phyloP scores from a whole-genome alignment of 305 asterid species.

The Rubia occidens region DNA sequence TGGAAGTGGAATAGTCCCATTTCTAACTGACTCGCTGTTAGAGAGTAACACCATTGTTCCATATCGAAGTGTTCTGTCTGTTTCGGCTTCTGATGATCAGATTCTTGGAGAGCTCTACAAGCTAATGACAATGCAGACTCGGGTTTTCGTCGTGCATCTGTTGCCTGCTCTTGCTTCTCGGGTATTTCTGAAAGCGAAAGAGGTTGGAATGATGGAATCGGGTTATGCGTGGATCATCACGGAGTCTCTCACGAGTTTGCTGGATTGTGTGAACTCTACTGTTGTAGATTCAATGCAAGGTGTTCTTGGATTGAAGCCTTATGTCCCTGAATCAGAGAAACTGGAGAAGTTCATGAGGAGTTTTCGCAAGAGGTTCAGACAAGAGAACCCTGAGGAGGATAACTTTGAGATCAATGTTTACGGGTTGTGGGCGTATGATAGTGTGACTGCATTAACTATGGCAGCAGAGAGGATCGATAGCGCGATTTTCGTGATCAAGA shows the following conservation, averaged over 20 bases:
- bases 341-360: slow-evolving; percentile 21
- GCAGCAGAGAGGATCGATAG: slow-evolving; percentile 24
- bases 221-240: slow-evolving; percentile 59
- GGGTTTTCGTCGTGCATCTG: slow-evolving; percentile 47
- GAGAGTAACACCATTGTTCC: slow-evolving; percentile 19
- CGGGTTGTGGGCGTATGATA: slow-evolving; percentile 35
- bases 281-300: slow-evolving; percentile 42
- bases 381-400: slow-evolving; percentile 28
- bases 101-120: slow-evolving; percentile 30
- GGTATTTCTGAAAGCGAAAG: slow-evolving; percentile 34
- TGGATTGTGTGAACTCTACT: slow-evolving; percentile 19
- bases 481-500: slow-evolving; percentile 15
- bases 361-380: slow-evolving; percentile 34
- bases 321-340: slow-evolving; percentile 25
- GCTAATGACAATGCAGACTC: slow-evolving; percentile 31
- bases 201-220: slow-evolving; percentile 39
- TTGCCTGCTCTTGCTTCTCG: slow-evolving; percentile 28
- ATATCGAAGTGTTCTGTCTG: slow-evolving; percentile 28
- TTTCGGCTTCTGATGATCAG: slow-evolving; percentile 28
- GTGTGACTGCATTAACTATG: slow-evolving; percentile 26
- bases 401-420: slow-evolving; percentile 19
- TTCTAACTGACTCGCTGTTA: slow-evolving; percentile 29
- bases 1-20: slow-evolving; percentile 35
- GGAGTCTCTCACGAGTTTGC: slow-evolving; percentile 29
- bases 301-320: slow-evolving; percentile 41